These are phyloP conservation scores for Sclerotinia borealis DNA, from an alignment of 2,329 filamentous ascomycete species.

Conservation along the genomic window DNA sequence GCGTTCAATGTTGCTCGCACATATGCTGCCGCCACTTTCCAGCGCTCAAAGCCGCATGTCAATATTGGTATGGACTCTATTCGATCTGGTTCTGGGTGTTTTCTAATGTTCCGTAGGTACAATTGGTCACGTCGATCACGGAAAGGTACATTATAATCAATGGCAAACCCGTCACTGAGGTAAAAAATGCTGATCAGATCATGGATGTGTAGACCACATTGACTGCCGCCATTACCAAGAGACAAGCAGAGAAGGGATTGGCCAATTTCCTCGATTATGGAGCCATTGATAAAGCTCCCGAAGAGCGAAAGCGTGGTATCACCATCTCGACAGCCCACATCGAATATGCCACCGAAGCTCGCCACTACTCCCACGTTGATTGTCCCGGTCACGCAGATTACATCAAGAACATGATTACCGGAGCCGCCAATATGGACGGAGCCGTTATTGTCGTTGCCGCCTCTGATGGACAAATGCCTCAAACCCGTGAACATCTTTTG, in stretches of 20 bases:
- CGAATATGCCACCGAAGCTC: conserved; percentile 89
- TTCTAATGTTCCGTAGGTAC: conserved; percentile 54
- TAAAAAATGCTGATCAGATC: conserved; percentile 1
- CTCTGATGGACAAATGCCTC: conserved; percentile 98
- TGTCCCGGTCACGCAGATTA: conserved; percentile 99
- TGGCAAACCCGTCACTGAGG: not conserved
- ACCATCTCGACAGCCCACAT: conserved; percentile 98
- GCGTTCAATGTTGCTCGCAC: conserved; percentile 60
- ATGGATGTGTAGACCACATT: conserved; percentile 69
- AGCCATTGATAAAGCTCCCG: conserved; percentile 96
- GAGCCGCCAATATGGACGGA: conserved; percentile 98
- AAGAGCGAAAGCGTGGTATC: conserved; percentile 99
- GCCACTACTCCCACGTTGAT: conserved; percentile 99
- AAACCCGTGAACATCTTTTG: conserved; percentile 96
- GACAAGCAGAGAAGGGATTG: conserved; percentile 88
- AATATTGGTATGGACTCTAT: conserved; percentile 69
- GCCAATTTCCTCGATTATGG: conserved; percentile 97
- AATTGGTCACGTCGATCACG: conserved; percentile 99
- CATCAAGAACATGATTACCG: conserved; percentile 99
- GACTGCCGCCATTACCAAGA: conserved; percentile 97
- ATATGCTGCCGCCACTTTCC: conserved; percentile 59
- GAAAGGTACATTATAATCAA: conserved; percentile 65
- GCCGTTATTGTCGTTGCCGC: conserved; percentile 98
- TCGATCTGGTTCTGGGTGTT: conserved; percentile 7
- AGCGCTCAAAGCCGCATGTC: conserved; percentile 93